phyloP scores from a whole-genome alignment of 1,139 yeast species.

The Groenewaldozyma sp. region DNA sequence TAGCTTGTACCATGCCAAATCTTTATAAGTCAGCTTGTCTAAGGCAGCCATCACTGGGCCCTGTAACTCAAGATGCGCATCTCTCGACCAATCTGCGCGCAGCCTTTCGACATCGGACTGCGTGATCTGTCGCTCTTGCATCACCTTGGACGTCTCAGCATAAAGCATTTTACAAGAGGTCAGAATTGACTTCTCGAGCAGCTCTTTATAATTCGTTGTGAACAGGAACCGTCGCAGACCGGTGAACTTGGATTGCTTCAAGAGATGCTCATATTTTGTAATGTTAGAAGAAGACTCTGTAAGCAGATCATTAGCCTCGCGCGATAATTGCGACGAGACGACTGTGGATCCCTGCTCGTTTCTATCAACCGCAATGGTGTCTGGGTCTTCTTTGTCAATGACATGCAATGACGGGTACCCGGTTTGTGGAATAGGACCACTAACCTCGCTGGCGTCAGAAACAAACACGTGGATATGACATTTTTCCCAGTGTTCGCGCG shows the following conservation, averaged over 20 bases:
- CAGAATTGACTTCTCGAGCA: constrained; percentile 20
- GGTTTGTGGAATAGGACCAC: constrained; percentile 12
- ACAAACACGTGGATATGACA: constrained; percentile 26
- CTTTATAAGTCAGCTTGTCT: constrained; percentile 14
- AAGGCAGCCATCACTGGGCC: constrained; percentile 23
- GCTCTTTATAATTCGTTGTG: constrained; percentile 11
- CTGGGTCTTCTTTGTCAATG: constrained; percentile 15
- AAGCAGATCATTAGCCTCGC: constrained; percentile 21
- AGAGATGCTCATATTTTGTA: constrained; percentile 18
- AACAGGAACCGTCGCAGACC: constrained; percentile 19
- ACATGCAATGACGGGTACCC: constrained; percentile 19
- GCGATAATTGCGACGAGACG: constrained; percentile 20
- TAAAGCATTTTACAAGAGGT: constrained; percentile 19
- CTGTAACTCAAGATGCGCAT: constrained; percentile 33
- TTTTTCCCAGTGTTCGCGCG: constrained; percentile 23
- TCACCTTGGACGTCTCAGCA: constrained; percentile 4
- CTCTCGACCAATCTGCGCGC: constrained; percentile 28
- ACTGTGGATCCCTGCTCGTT: constrained; percentile 5
- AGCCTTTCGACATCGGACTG: constrained; percentile 17
- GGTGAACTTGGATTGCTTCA: constrained; percentile 21
- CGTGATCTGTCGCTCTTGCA: constrained; percentile 8
- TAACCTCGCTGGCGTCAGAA: constrained; percentile 16
- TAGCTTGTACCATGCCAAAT: constrained; percentile 33
- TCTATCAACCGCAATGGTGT: constrained; percentile 2
- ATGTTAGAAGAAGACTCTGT: constrained; percentile 25